Percentiles rank a stretch among this genome's conserved stretches.
phyloP scores from a whole-genome alignment of 2,329 filamentous ascomycete species.

The Chaetomium globosum region DNA sequence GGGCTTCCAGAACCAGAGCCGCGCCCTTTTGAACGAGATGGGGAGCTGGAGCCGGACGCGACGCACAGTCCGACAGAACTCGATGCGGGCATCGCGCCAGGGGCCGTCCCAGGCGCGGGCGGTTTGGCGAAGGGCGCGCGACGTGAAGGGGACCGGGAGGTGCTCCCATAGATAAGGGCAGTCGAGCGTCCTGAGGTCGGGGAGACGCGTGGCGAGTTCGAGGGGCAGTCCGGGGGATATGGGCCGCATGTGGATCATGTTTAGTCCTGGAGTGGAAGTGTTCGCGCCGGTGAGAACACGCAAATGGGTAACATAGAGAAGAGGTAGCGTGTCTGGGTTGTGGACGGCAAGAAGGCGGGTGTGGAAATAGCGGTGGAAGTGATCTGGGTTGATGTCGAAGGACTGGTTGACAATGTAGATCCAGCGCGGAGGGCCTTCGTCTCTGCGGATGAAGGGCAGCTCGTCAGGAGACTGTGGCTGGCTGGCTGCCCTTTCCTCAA shows the following conservation, averaged over 20 bases:
- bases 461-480: conserved; percentile 22
- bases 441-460: conserved; percentile 16
- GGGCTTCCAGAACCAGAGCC: conserved; percentile 19
- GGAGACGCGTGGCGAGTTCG: conserved; percentile 35
- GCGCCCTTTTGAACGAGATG: conserved; percentile 17
- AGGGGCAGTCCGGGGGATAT: conserved; percentile 34
- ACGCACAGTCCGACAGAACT: conserved; percentile 34
- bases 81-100: conserved; percentile 37
- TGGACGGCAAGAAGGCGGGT: conserved; percentile 25
- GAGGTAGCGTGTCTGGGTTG: conserved; percentile 18
- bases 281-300: conserved; percentile 9
- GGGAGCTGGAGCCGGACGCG: conserved; percentile 22
- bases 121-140: conserved; percentile 26
- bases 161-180: conserved; percentile 38
- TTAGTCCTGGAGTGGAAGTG: not conserved
- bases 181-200: conserved; percentile 30
- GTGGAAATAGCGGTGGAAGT: conserved; percentile 23
- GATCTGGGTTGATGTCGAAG: conserved; percentile 15
- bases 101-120: conserved; percentile 37
- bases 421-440: conserved; percentile 24
- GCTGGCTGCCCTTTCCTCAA: conserved; percentile 28
- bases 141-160: conserved; percentile 26
- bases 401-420: conserved; percentile 16
- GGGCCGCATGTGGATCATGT: conserved; percentile 27
- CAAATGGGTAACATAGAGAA: conserved; percentile 20